Base-by-base conservation (phyloP, 2,329 filamentous ascomycete species). In the Fusarium goolgardi region DNA sequence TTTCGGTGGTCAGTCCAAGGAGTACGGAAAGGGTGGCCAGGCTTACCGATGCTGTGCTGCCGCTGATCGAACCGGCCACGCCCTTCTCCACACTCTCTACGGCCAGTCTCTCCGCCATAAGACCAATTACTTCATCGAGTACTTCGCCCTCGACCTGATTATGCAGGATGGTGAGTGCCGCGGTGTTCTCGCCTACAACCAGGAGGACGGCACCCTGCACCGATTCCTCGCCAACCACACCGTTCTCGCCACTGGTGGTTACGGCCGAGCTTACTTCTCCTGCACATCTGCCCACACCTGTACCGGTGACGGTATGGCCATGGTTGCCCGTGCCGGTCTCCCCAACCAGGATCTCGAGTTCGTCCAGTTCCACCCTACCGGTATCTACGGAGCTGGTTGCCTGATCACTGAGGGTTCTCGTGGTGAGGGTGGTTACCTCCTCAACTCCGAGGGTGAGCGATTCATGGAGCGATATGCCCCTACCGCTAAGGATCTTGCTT, bases 121-220 rank as follows among this genome's bases (percentile, higher is more conserved):
- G 87, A 97, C 95, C 78, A 97, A 97, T 86, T 99, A 97, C 88
- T 98, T 99, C 84, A 97, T 99, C 81, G 96, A 98, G 83, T 98
- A 94, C 87, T 99, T 98, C 80, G 96, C 94, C 75, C 88, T 97
- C 72, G 96, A 98, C 79, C 84, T 98, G 81, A 91, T 99, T 76
- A 98, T 98, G 96, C 91, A 97, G 83, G 92, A 96, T 76, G 95
- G 95, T 65, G 92, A 95, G 81, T 98, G 95, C 86, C 94, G 94
- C 73, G 96, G 96, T 88, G 92, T 98, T 72, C 86, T 98, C 72
- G 95, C 95, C 63, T 97, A 97, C 84, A 98, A 97, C 88, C 94
- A 97, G 84, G 95, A 99, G 83, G 96, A 99, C 78, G 96, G 96
- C 71, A 98, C 95, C 32, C 90, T 98, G 65, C 96, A 99, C 86